A percentile compares a stretch with the other conserved stretches of the same genome.
Evolutionary conservation across 306 rosid species (phyloP).

Genomic region (Erythrophleum fordii): DNA sequence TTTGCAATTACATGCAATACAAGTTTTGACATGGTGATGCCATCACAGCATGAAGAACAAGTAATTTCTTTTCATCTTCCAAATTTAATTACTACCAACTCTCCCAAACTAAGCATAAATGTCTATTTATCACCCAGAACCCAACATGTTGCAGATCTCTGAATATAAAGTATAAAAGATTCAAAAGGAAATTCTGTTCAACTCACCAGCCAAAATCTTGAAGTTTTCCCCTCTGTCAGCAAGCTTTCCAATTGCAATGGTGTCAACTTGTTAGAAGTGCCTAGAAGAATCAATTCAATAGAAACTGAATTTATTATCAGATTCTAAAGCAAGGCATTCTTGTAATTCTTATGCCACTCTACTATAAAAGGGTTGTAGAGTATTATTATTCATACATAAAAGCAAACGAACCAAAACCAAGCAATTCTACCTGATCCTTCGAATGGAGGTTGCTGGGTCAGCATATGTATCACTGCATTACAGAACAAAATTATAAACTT

Average conservation of each 20-base stretch:
- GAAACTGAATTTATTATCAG: conserved; percentile 31
- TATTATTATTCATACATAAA: conserved; percentile 21
- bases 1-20: conserved; percentile 19
- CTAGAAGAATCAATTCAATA: conserved; percentile 45
- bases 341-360: conserved; percentile 1
- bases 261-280: conserved; percentile 71
- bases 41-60: conserved; percentile 1
- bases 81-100: background rate
- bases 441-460: conserved; percentile 80
- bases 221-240: conserved; percentile 83
- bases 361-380: conserved; percentile 1
- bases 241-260: conserved; percentile 88
- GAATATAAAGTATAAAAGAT: conserved; percentile 26
- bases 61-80: conserved; percentile 23
- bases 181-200: conserved; percentile 35
- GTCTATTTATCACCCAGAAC: conserved; percentile 21
- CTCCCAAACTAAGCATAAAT: background rate
- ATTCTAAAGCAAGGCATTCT: conserved; percentile 26
- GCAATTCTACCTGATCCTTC: conserved; percentile 68
- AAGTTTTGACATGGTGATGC: conserved; percentile 23
- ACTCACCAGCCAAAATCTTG: conserved; percentile 87
- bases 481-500: conserved; percentile 34
- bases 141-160: conserved; percentile 12
- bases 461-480: conserved; percentile 68
- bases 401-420: conserved; percentile 32